Percentiles rank a stretch among this genome's conserved stretches.
phyloP scores from a whole-genome alignment of 2,329 filamentous ascomycete genomes.

The Colletotrichum truncatum region DNA sequence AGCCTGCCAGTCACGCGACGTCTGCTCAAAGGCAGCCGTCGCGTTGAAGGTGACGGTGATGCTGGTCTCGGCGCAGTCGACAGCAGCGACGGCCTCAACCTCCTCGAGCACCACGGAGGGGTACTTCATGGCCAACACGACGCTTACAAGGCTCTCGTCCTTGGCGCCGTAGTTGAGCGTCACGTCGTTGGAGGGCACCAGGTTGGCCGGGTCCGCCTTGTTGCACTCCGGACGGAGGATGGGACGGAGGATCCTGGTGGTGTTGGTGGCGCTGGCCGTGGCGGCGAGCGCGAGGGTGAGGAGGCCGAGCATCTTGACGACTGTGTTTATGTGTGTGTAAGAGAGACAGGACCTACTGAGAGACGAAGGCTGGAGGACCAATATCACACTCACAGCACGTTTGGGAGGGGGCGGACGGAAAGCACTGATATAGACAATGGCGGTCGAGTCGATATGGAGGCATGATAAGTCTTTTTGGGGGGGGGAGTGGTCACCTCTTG shows the following conservation, averaged over 20 bases:
- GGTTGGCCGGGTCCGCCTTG: conserved; percentile 17
- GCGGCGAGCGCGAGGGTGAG: conserved; percentile 19
- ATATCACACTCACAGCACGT: not conserved
- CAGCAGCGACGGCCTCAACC: conserved; percentile 59
- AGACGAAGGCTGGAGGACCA: not conserved
- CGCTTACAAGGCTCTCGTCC: conserved; percentile 60
- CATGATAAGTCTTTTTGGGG: not conserved
- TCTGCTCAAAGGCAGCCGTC: conserved; percentile 32
- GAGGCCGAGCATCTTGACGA: conserved; percentile 19
- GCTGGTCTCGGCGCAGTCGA: conserved; percentile 64
- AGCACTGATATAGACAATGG: conserved; percentile 5
- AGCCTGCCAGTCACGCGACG: conserved; percentile 30
- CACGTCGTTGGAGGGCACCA: conserved; percentile 48
- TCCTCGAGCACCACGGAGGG: conserved; percentile 35
- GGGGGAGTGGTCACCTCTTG: not conserved
- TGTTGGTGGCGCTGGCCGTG: conserved; percentile 16
- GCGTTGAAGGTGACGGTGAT: conserved; percentile 39
- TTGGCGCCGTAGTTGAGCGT: conserved; percentile 37
- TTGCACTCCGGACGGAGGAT: conserved; percentile 9
- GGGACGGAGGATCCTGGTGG: conserved; percentile 11
- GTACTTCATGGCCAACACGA: conserved; percentile 57
- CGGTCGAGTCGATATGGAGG: not conserved
- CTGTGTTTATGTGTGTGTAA: too few species aligned
- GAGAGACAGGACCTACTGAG: not conserved
- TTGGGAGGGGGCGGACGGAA: not conserved